These are phyloP conservation scores for Eimeria falciformis DNA, from an alignment of 169 alveolate species.

Conservation along the genomic window DNA sequence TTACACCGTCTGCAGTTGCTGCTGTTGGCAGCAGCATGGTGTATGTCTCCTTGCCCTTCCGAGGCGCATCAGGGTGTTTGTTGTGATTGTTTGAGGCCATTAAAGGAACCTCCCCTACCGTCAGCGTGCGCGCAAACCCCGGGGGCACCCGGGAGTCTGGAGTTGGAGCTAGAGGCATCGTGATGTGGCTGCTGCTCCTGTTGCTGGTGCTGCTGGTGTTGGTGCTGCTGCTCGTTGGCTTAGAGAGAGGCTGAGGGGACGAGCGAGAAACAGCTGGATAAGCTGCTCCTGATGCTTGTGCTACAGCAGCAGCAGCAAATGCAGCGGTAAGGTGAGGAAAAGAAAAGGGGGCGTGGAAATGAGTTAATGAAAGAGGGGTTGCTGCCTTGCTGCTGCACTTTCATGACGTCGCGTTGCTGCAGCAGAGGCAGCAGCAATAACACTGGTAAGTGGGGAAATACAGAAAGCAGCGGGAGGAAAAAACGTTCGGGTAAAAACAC, in stretches of 20 bases:
- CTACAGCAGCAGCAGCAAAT: background rate
- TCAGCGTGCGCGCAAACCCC: constrained; percentile 70
- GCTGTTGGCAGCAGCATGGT: constrained; percentile 31
- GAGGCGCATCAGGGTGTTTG: constrained; percentile 47
- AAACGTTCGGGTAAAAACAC: no score
- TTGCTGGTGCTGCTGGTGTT: constrained; percentile 27
- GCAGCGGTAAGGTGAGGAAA: background rate
- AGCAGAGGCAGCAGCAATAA: background rate
- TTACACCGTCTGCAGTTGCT: background rate
- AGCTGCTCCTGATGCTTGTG: background rate
- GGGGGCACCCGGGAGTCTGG: constrained; percentile 55
- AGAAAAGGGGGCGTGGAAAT: background rate
- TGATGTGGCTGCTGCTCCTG: background rate
- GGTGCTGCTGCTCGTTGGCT: background rate
- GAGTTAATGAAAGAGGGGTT: background rate
- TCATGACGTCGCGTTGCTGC: background rate
- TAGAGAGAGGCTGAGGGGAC: background rate
- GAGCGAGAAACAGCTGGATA: background rate
- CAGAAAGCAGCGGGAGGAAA: no score
- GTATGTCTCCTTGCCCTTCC: constrained; percentile 1
- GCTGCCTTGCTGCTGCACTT: constrained; percentile 15
- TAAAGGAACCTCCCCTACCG: constrained; percentile 68
- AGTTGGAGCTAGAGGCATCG: constrained; percentile 16
- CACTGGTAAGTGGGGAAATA: no score
- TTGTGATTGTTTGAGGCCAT: constrained; percentile 63